phyloP scores from a whole-genome alignment of 2,329 filamentous ascomycete species.

The Neurospora sp. region DNA sequence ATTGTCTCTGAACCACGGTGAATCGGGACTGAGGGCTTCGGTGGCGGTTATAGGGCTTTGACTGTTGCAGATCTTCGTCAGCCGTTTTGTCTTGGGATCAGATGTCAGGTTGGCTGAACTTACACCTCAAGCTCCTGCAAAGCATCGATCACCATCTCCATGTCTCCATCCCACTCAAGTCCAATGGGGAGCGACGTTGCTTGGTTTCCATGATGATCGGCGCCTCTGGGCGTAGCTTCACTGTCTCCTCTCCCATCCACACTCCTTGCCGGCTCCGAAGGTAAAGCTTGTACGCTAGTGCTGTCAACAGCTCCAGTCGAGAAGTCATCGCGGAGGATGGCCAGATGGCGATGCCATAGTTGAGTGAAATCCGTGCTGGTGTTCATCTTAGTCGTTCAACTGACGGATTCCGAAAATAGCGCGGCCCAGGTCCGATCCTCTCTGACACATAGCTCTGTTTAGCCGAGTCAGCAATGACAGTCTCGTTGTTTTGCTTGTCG shows the following conservation, averaged over 20 bases:
- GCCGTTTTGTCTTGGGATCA: not conserved
- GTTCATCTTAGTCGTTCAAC: not conserved
- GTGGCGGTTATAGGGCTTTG: slow-evolving; percentile 7
- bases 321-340: slow-evolving; percentile 9
- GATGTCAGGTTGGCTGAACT: not conserved
- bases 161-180: slow-evolving; percentile 10
- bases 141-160: slow-evolving; percentile 12
- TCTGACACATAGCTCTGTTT: not conserved
- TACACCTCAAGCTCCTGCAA: slow-evolving; percentile 11
- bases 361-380: slow-evolving; percentile 10
- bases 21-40: slow-evolving; percentile 10
- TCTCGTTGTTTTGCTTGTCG: not conserved
- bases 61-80: slow-evolving; percentile 5
- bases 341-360: slow-evolving; percentile 14
- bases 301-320: not conserved
- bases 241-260: not conserved
- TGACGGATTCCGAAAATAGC: not conserved
- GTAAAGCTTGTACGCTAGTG: slow-evolving; percentile 6
- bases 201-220: not conserved
- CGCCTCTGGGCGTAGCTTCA: not conserved
- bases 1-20: slow-evolving; percentile 11
- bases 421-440: not conserved
- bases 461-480: not conserved
- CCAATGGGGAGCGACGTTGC: not conserved
- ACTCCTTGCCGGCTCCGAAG: slow-evolving; percentile 2